These are phyloP conservation scores for Chenopodium album DNA, from an alignment of 148 eudicot species.

Conservation along the genomic window DNA sequence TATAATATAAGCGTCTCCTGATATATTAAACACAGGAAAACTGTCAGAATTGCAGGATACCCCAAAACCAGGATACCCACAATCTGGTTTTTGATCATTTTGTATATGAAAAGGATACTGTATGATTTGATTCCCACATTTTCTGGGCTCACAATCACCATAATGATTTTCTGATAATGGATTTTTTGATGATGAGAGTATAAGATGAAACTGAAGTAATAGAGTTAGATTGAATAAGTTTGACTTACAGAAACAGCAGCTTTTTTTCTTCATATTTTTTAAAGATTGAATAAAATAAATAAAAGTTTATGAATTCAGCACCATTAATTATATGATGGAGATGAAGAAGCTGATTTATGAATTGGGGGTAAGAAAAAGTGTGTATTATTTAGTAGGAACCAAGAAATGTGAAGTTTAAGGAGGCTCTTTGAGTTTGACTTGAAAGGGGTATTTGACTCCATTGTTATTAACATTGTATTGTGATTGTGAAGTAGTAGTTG, in stretches of 20 bases:
- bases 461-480: not conserved
- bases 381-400: not conserved
- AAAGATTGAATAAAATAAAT: too few relatives aligned
- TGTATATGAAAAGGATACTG: conserved; percentile 43
- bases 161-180: conserved; percentile 23
- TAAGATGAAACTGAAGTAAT: conserved; percentile 2
- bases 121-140: conserved; percentile 39
- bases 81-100: conserved; percentile 31
- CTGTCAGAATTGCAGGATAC: conserved; percentile 32
- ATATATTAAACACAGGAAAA: conserved; percentile 23
- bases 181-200: not conserved
- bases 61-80: conserved; percentile 57
- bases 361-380: not conserved
- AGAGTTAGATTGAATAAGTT: conserved; percentile 14
- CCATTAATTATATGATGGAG: not conserved
- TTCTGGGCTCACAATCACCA: conserved; percentile 29
- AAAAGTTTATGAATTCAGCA: not conserved
- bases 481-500: not conserved
- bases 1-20: conserved; percentile 28
- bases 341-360: not conserved
- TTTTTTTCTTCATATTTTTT: not conserved
- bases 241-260: not conserved
- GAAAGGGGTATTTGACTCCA: not conserved
- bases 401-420: conserved; percentile 7
- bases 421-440: not conserved